A percentile compares a stretch with the other conserved stretches of the same genome.
phyloP scores from a whole-genome alignment of 768 basidiomycete genomes.

The Phylloporus scabripes region DNA sequence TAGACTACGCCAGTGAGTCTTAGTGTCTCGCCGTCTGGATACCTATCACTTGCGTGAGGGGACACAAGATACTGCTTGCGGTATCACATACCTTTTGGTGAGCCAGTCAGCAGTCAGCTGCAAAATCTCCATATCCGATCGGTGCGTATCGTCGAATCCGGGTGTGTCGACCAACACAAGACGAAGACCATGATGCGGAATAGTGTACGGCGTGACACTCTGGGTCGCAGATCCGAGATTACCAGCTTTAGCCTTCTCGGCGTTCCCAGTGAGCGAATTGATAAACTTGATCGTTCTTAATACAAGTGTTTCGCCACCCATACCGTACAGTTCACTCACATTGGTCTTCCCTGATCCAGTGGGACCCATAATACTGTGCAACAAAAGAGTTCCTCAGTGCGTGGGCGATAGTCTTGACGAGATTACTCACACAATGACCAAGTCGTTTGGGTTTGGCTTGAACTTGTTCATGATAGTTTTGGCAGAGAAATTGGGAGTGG shows the following conservation, averaged over 20 bases:
- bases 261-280: not conserved
- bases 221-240: not conserved
- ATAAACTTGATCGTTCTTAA: not conserved
- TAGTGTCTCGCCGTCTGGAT: not conserved
- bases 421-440: not conserved
- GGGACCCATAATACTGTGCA: not conserved
- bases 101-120: not conserved
- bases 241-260: not conserved
- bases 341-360: not conserved
- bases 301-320: not conserved
- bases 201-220: not conserved
- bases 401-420: not conserved
- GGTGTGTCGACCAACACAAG: not conserved
- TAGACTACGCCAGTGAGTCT: conserved; percentile 12
- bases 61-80: too few species aligned
- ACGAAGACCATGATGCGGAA: not conserved
- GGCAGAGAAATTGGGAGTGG: not conserved
- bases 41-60: not conserved
- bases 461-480: not conserved
- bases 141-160: not conserved
- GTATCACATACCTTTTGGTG: not conserved
- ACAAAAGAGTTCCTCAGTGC: not conserved
- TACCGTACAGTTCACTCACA: not conserved
- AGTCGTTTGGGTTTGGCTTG: not conserved
- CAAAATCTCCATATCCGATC: not conserved